phyloP scores from a whole-genome alignment of 1,284 basidiomycete genomes.

The Leccinum colubrinum region DNA sequence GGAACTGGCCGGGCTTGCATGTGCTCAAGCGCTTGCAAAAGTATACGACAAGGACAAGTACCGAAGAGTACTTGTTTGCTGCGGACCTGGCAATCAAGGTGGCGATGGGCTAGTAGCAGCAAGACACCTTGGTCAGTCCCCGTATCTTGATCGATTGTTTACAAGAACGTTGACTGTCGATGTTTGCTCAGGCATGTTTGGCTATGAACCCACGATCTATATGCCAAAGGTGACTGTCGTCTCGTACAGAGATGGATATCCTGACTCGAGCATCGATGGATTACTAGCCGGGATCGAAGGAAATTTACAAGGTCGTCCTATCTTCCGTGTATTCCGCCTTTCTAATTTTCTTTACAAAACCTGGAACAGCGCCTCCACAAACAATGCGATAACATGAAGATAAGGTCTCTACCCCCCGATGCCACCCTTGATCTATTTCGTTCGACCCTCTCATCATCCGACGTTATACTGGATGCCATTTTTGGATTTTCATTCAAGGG shows the following conservation, averaged over 20 bases:
- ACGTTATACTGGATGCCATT: conserved; percentile 92
- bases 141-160: neutral
- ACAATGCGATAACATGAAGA: conserved; percentile 88
- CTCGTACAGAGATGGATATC: neutral
- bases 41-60: conserved; percentile 70
- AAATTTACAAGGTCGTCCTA: conserved; percentile 71
- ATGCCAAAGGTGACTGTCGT: conserved; percentile 77
- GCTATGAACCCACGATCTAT: conserved; percentile 82
- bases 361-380: conserved; percentile 64
- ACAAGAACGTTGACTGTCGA: neutral
- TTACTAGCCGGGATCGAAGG: conserved; percentile 77
- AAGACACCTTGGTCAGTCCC: conserved; percentile 75
- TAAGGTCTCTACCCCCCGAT: conserved; percentile 61
- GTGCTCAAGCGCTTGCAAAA: conserved; percentile 84
- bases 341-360: neutral
- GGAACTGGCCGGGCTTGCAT: conserved; percentile 97
- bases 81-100: conserved; percentile 97
- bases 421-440: conserved; percentile 49
- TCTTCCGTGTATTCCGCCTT: neutral
- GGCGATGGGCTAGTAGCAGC: conserved; percentile 98
- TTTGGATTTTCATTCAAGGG: conserved; percentile 97
- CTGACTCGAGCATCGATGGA: conserved; percentile 2
- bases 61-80: conserved; percentile 84
- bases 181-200: conserved; percentile 71
- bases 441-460: conserved; percentile 57